phyloP scores from a whole-genome alignment of 2,329 filamentous ascomycete genomes.

The Pochonia chlamydosporia region DNA sequence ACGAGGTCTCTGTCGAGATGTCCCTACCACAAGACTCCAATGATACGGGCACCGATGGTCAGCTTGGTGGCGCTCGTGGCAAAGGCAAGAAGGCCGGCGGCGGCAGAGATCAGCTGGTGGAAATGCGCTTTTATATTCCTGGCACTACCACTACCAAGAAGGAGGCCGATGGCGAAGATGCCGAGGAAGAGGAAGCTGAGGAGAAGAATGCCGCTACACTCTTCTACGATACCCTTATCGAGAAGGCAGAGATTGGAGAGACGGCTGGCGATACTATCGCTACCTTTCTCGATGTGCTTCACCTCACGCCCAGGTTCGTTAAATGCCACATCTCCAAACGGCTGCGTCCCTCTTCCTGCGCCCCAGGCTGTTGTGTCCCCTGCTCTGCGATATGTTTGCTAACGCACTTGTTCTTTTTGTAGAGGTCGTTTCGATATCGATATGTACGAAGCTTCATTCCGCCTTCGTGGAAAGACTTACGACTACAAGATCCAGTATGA shows the following conservation, averaged over 20 bases:
- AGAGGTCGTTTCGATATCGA: constrained; percentile 99
- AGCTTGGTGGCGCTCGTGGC: constrained; percentile 65
- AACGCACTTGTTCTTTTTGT: constrained; percentile 11
- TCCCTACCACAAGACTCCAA: constrained; percentile 66
- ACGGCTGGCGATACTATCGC: constrained; percentile 98
- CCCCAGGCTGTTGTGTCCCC: too few species aligned
- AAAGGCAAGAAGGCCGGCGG: constrained; percentile 87
- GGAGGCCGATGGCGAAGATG: constrained; percentile 64
- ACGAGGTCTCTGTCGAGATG: constrained; percentile 95
- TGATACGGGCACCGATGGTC: constrained; percentile 67
- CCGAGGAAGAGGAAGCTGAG: constrained; percentile 47
- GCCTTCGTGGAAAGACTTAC: constrained; percentile 96
- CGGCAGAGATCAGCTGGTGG: constrained; percentile 86
- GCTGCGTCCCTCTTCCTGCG: too few species aligned
- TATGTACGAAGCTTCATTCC: constrained; percentile 98
- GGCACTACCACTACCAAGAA: constrained; percentile 73
- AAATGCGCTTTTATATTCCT: constrained; percentile 98
- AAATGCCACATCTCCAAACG: too few species aligned
- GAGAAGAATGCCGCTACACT: constrained; percentile 93
- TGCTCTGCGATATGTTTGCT: not conserved
- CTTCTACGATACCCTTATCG: constrained; percentile 98
- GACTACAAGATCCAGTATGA: constrained; percentile 99
- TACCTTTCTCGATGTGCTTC: constrained; percentile 92
- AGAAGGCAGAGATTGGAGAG: constrained; percentile 98
- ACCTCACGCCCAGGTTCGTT: constrained; percentile 81